Conservation (phyloP, 1,284 basidiomycete genomes). For the Chalciporus sp. region DNA sequence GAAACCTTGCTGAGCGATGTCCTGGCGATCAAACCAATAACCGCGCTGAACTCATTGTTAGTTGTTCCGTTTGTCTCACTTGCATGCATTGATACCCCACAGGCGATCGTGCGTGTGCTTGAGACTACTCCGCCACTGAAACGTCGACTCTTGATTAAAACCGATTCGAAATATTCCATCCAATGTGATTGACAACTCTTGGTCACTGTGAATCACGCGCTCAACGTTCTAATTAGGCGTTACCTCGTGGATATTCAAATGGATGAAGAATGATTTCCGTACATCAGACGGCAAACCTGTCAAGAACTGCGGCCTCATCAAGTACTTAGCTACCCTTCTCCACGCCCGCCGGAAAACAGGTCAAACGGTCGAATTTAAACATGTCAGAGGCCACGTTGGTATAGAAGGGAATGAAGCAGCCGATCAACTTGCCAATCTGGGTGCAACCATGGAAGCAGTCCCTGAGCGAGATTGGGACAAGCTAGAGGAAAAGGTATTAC, state of each 20-base stretch:
- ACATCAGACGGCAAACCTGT: conserved; percentile 54
- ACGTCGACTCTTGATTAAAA: conserved; percentile 65
- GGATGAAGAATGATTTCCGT: conserved; percentile 57
- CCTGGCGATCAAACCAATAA: conserved; percentile 89
- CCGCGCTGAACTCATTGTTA: conserved; percentile 80
- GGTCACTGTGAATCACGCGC: background rate
- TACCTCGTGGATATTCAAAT: conserved; percentile 61
- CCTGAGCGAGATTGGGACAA: conserved; percentile 60
- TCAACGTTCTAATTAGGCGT: conserved; percentile 50
- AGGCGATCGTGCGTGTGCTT: conserved; percentile 78
- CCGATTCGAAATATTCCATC: conserved; percentile 79
- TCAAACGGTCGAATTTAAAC: conserved; percentile 57
- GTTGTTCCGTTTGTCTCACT: conserved; percentile 20
- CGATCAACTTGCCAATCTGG: conserved; percentile 66
- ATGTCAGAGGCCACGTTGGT: conserved; percentile 76
- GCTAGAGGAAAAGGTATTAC: conserved; percentile 20
- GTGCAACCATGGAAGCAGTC: conserved; percentile 41
- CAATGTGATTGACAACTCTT: conserved; percentile 47
- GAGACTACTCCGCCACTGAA: conserved; percentile 61
- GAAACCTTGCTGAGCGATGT: conserved; percentile 78
- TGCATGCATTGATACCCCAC: conserved; percentile 9
- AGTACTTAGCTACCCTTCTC: conserved; percentile 59
- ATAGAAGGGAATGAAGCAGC: conserved; percentile 79
- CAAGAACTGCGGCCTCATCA: conserved; percentile 67
- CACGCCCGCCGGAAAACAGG: conserved; percentile 48